Base-by-base conservation (phyloP, 805 yeast species). In the Ogataea pignaliae region DNA sequence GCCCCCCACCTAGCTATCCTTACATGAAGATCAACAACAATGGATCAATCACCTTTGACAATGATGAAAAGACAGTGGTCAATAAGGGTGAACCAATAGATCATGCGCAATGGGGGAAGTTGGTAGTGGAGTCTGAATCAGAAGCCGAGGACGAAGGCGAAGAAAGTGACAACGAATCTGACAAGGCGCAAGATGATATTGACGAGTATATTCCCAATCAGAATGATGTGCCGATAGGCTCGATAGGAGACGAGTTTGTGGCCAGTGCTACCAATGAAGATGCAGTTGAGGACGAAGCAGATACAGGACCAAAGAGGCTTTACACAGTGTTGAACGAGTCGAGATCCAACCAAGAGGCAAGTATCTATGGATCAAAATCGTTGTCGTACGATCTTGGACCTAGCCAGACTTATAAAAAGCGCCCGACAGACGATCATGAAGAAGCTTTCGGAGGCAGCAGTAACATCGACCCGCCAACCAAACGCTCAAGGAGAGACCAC, bases 1-100 rank as follows among this genome's bases (percentile, higher is more conserved):
- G 97, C 0, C 79, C 85, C 26, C 96, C 98, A 0, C 96, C 96
- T 0, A 73, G 88, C 15, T 90, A 88, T 63, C 81, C 82, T 2
- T 72, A 76, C 33, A 66, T 88, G 60, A 65, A 71, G 30, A 74
- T 87, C 75, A 3, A 59, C 65, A 46, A 46, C 3, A 51, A 54
- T 33, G 66, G 65, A 2, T 40, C 46, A 0, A 70, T 75, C 1
- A 66, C 69, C 1, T 63, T 68, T 40, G 50, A 53, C 17, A 49
- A 43, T 31, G 52, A 48, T 8, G 44, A 44, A 7, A 47, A 43
- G 15, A 40, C 40, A 11, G 44, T 41, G 2, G 37, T 44, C 3
- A 55, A 51, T 18, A 29, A 47, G 9, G 63, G 61, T 6, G 58
- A 57, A 34, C 54, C 60, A 9, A 53, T 60, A 37, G 56, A 57